Conservation (phyloP, 495 filamentous ascomycete species). For the Parathielavia hyrcaniae region DNA sequence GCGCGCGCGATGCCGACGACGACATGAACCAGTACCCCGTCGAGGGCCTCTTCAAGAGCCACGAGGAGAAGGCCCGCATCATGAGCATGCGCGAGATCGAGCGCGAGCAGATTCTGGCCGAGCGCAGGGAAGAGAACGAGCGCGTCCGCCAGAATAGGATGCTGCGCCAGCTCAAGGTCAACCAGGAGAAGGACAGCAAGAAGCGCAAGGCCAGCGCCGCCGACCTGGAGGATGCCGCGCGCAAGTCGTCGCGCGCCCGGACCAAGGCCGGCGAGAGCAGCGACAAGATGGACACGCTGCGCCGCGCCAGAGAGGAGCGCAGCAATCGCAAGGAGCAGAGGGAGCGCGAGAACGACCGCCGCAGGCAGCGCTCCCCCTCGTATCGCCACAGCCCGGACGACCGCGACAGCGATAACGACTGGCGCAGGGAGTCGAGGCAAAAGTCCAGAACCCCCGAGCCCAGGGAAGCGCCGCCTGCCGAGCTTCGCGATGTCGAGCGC, state of each 20-base stretch:
- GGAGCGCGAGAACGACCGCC: constrained; percentile 59
- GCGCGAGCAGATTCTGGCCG: constrained; percentile 82
- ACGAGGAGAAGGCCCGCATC: constrained; percentile 73
- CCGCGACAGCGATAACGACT: constrained; percentile 74
- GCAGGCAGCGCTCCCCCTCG: constrained; percentile 43
- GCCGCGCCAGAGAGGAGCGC: constrained; percentile 78
- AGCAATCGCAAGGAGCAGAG: constrained; percentile 67
- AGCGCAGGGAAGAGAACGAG: constrained; percentile 75
- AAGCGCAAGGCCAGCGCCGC: constrained; percentile 75
- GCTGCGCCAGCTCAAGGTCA: constrained; percentile 72
- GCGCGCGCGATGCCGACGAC: constrained; percentile 50
- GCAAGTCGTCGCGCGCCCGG: constrained; percentile 78
- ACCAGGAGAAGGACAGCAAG: constrained; percentile 58
- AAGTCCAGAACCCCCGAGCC: constrained; percentile 44
- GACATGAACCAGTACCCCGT: constrained; percentile 71
- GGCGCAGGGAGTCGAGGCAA: constrained; percentile 43
- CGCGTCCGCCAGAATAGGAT: constrained; percentile 74
- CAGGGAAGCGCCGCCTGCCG: constrained; percentile 50
- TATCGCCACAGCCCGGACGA: constrained; percentile 55
- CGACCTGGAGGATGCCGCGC: constrained; percentile 62
- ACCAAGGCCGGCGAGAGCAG: constrained; percentile 75
- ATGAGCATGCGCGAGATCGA: constrained; percentile 83
- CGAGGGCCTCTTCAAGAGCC: constrained; percentile 77
- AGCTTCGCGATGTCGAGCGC: constrained; percentile 74
- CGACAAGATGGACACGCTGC: constrained; percentile 72